Evolutionary conservation across 2,329 filamentous ascomycete species (phyloP), one percentile per base, ranked within the genome.

Genomic region (Colletotrichum sp.): DNA sequence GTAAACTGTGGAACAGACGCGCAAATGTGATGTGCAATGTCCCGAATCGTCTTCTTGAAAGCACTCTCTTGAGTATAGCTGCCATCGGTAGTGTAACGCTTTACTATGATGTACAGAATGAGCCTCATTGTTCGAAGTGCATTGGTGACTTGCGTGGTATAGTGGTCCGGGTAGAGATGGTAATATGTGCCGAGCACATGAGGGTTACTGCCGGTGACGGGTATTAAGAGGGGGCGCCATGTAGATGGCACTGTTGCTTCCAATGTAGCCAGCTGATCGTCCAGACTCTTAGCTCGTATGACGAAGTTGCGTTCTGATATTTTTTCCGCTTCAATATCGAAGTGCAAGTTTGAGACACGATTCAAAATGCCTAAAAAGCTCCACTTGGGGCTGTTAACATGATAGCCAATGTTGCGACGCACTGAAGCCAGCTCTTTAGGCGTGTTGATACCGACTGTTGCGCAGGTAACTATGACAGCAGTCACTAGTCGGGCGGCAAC

Each of bases 101-200:
- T 36, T 21, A 76, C 72, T 21, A 78, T 60, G 28, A 64, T 21
- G 24, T 77, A 68, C 8, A 81, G 66, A 16, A 79, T 75, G 5
- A 81, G 69, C 9, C 77, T 79, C 63, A 78, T 78, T 7, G 77
- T 78, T 10, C 76, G 76, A 36, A 79, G 63, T 3, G 78, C 79
- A 38, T 81, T 81, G 28, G 75, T 67, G 16, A 81, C 78, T 52
- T 81, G 80, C 1, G 79, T 77, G 30, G 75, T 72, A 16, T 74
- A 79, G 8, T 80, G 74, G 18, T 79, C 77, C 4, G 57, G 55
- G 57, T 80, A 79, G 5, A 80, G 26, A 52, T 81, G 77, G 24
- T 80, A 81, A 13, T 73, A 70, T 5, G 65, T 64, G 3, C 63
- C 73, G 12, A 77, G 72, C 4, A 80, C 73, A 30, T 77, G 64